A percentile compares a stretch with the other conserved stretches of the same genome.
Conservation (phyloP, 129 eudicot species). For the Centrapalus pauciflorus region DNA sequence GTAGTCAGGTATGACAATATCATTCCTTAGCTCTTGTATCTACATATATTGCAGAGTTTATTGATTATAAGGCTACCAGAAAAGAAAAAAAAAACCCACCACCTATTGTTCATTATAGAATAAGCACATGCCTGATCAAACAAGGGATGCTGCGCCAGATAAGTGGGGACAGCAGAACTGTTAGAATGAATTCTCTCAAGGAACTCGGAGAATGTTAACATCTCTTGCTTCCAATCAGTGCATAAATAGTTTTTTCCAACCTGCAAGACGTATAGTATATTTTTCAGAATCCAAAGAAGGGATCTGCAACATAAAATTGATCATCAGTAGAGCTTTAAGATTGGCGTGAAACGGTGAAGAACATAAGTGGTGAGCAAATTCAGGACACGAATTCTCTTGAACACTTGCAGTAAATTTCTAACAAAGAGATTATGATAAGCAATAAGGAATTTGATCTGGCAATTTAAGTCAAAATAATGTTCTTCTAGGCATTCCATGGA, state of each 20-base stretch:
- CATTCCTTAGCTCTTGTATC: conserved; percentile 88
- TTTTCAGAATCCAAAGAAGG: conserved; percentile 29
- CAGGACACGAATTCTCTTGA: not conserved
- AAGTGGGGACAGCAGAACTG: conserved; percentile 51
- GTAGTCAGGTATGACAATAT: conserved; percentile 87
- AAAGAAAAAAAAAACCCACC: no score
- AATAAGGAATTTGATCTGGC: not conserved
- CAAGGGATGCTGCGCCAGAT: conserved; percentile 97
- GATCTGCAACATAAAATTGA: conserved; percentile 23
- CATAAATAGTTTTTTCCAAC: conserved; percentile 88
- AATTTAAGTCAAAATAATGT: not conserved
- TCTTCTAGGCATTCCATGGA: not conserved
- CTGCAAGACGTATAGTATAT: conserved; percentile 40
- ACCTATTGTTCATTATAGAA: conserved; percentile 19
- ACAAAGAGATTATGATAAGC: not conserved
- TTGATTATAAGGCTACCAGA: not conserved
- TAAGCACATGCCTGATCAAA: conserved; percentile 89
- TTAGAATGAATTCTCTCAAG: conserved; percentile 78
- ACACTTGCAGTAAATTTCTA: not conserved
- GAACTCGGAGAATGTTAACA: conserved; percentile 83
- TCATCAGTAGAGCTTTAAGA: conserved; percentile 19
- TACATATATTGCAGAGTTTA: conserved; percentile 18
- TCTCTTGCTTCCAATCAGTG: conserved; percentile 95
- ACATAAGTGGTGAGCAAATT: not conserved
- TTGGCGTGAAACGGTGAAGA: not conserved